Evolutionary conservation across 2,329 filamentous ascomycete species (phyloP), one percentile per base, ranked within the genome.

Genomic region (Pseudomassariella vexata): DNA sequence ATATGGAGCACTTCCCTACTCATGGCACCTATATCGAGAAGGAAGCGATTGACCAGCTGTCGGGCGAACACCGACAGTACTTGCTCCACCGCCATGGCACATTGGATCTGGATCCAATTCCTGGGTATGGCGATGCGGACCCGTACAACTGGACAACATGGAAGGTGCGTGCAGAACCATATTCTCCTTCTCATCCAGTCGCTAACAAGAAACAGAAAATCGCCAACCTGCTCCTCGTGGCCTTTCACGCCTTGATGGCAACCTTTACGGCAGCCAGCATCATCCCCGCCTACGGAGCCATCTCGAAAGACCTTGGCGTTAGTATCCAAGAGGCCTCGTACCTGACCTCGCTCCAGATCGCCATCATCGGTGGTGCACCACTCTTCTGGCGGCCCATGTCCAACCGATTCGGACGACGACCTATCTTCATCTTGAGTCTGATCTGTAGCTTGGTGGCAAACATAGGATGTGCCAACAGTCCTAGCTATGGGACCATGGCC

Each of bases 361-460:
- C 64, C 5, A 62, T 76, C 9, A 55, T 76, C 0, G 71, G 72
- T 8, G 63, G 55, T 11, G 67, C 63, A 1, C 72, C 73, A 0
- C 51, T 79, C 2, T 62, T 78, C 42, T 78, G 73, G 73, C 63
- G 65, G 23, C 73, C 73, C 0, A 48, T 79, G 2, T 67, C 71
- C 0, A 64, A 70, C 24, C 57, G 62, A 16, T 77, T 62, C 39
- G 73, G 73, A 6, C 64, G 74, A 2, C 62, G 70, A 4, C 71
- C 71, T 1, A 60, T 75, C 17, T 74, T 71, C 49, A 55, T 76
- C 19, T 46, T 73, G 24, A 73, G 69, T 0, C 48, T 69, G 11
- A 40, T 70, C 2, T 56, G 65, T 22, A 65, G 65, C 37, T 41
- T 65, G 14, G 51, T 66, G 2, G 66, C 66, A 47, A 76, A 74